Evolutionary conservation across 176 grass and related monocot genomes (phyloP), one percentile per base, ranked within the genome.

Genomic region (Thalia dealbata): DNA sequence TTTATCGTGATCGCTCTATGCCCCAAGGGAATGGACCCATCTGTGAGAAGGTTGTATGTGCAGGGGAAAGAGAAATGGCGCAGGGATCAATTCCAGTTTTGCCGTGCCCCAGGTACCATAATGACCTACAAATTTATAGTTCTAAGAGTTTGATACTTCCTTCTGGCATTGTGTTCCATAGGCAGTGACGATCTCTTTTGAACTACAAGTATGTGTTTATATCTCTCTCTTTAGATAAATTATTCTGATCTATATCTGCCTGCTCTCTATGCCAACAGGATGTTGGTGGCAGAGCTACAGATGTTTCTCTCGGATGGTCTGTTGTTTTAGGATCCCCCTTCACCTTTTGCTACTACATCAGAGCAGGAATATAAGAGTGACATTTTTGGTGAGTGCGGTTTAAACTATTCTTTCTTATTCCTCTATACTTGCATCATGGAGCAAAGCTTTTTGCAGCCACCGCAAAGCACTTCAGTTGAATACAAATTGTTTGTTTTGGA

Each of bases 21-120:
- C 45, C 90, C 90, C 52, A 92, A 92, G 68, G 90, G 86, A 26
- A 92, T 92, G 90, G 90, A 86, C 14, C 90, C 90, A 23, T 89
- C 90, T 0, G 90, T 92, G 38, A 78, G 90, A 51, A 81, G 90
- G 54, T 78, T 92, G 38, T 92, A 92, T 79, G 83, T 92, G 59
- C 90, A 92, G 67, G 90, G 90, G 35, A 92, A 92, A 86, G 86
- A 92, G 76, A 28, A 92, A 92, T 75, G 90, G 90, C 67, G 90
- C 90, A 46, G 90, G 90, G 15, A 92, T 89, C 76, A 92, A 92
- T 73, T 81, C 90, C 74, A 89, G 90, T 69, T 89, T 92, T 73
- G 90, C 81, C 61, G 90, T 92, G 30, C 90, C 89, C 79, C 90
- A 86, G 86, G 90, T 89, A 59, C 24, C 50, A 50, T 6, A 14